Base-by-base conservation (phyloP, 805 yeast genomes). In the Metschnikowia koreensis region DNA sequence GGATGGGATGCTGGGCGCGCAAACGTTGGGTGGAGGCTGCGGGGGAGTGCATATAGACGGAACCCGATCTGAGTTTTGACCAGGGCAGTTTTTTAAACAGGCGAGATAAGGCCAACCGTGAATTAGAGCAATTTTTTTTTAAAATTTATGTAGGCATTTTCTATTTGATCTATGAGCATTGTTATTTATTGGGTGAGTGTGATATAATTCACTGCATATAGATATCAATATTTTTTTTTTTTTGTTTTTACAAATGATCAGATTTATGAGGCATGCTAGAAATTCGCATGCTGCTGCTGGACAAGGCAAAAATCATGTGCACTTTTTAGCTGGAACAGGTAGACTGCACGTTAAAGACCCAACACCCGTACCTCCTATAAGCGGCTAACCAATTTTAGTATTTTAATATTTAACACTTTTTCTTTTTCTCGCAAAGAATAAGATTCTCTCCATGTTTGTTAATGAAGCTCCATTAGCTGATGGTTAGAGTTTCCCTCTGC, bases 311-410 rank as follows among this genome's bases (percentile, higher is more conserved):
- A 46, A 46, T 38, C 48, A 46, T 36, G 48, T 46, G 48, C 48
- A 46, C 22, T 31, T 31, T 31, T 31, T 10, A 12, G 34, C 34
- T 31, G 34, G 34, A 12, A 12, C 12, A 33, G 17, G 13, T 16
- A 29, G 9, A 17, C 33, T 13, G 27, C 29, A 40, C 15, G 26
- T 15, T 16, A 2, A 15, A 6, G 7, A 8, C 12, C 10, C 34
- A 12, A 38, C 44, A 40, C 42, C 52, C 52, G 48, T 44, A 34
- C 52, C 31, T 44, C 48, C n/a, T 15, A n/a, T 8, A 13, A 37
- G 7, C 22, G 22, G 22, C 4, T 22, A 22, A 22, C 4, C 22
- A 22, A 22, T 22, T 22, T 22, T 22, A 22, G 22, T 22, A 22
- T 22, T 22, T 22, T 22, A 22, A 22, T 22, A 3, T 22, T 22